Evolutionary conservation across 257 asterid species (phyloP).

Genomic region (Jasminum sambac): DNA sequence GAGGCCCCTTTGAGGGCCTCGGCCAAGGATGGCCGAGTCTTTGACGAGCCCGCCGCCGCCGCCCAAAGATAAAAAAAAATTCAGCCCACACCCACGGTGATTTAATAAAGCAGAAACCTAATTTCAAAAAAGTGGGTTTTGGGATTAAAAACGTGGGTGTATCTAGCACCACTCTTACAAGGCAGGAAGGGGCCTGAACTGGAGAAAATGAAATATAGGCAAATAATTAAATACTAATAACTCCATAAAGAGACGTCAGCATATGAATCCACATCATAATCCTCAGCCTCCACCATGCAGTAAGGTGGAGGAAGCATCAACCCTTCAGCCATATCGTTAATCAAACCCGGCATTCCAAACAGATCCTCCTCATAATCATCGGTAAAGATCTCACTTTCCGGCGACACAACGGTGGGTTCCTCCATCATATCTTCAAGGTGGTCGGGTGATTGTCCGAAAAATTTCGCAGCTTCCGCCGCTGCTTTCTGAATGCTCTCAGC

Average conservation of each 20-base stretch:
- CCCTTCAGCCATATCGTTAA: slow-evolving; percentile 55
- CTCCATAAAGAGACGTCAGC: slow-evolving; percentile 55
- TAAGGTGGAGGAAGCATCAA: slow-evolving; percentile 56
- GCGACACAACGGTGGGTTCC: background rate
- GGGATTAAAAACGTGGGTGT: too few relatives aligned
- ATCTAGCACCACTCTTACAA: too few relatives aligned
- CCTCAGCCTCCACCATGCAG: slow-evolving; percentile 8
- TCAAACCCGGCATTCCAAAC: slow-evolving; percentile 51
- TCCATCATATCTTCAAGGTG: background rate
- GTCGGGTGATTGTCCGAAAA: slow-evolving; percentile 35
- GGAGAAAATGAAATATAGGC: too few relatives aligned
- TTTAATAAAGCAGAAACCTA: too few relatives aligned
- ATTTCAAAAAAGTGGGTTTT: too few relatives aligned
- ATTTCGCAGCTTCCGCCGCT: slow-evolving; percentile 58
- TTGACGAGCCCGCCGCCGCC: too few relatives aligned
- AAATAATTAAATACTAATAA: slow-evolving; percentile 17
- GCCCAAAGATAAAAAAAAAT: too few relatives aligned
- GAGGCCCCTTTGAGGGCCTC: too few relatives aligned
- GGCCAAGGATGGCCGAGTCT: too few relatives aligned
- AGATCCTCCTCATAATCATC: slow-evolving; percentile 56
- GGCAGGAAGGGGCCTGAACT: too few relatives aligned
- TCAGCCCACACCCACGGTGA: too few relatives aligned
- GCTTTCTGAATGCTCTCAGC: slow-evolving; percentile 46
- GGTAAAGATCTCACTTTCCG: slow-evolving; percentile 28
- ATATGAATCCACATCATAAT: slow-evolving; percentile 26